Conservation (phyloP, 78 protist species). For the Isochrysis galbana region DNA sequence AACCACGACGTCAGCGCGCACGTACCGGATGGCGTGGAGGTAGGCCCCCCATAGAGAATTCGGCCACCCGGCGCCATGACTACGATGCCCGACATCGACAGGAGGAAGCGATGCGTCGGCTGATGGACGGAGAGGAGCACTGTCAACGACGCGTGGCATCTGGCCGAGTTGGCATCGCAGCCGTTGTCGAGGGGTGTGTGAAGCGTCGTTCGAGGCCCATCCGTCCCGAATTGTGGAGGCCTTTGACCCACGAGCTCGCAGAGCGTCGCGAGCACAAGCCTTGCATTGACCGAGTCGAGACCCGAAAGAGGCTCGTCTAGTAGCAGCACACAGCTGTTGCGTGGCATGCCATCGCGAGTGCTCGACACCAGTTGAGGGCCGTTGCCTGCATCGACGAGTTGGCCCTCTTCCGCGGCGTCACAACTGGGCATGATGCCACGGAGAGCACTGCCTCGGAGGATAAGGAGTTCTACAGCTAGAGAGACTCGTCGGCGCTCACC, state of each 20-base stretch:
- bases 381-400: too few relatives aligned
- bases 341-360: too few relatives aligned
- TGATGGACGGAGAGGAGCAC: background rate
- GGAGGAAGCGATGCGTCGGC: background rate
- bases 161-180: background rate
- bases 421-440: too few relatives aligned
- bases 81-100: background rate
- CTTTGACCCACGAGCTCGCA: background rate
- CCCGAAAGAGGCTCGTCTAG: constrained; percentile 30
- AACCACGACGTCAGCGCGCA: background rate
- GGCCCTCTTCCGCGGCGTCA: too few relatives aligned
- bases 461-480: constrained; percentile 67
- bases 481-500: constrained; percentile 81
- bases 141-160: background rate
- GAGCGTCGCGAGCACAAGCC: background rate
- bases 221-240: background rate
- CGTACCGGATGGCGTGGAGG: background rate
- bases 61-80: constrained; percentile 13
- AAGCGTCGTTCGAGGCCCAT: too few relatives aligned
- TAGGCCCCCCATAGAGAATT: background rate
- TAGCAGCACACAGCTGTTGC: background rate
- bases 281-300: background rate
- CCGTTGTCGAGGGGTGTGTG: background rate
- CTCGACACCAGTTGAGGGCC: too few relatives aligned
- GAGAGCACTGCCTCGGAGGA: background rate